These are phyloP conservation scores for Pistacia vera DNA, from an alignment of 345 rosid genomes.

Conservation along the genomic window DNA sequence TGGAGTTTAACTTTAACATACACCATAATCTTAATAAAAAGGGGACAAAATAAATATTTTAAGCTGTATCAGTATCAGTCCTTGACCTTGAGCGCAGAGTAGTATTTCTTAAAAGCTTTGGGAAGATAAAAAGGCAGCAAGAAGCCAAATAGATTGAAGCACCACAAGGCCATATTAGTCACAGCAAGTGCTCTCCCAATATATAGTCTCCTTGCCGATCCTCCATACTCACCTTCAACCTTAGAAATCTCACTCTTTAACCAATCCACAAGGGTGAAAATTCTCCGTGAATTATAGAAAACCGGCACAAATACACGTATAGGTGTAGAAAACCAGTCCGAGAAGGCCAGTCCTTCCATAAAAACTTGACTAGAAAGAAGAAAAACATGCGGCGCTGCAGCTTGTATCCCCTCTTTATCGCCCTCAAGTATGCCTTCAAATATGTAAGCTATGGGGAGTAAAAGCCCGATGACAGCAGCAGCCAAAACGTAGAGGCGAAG, in stretches of 20 bases:
- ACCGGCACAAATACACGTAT: constrained; percentile 76
- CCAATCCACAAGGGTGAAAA: constrained; percentile 72
- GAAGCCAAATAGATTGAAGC: constrained; percentile 86
- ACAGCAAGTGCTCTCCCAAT: constrained; percentile 66
- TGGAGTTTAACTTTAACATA: not conserved
- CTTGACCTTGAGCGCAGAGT: constrained; percentile 34
- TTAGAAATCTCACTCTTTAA: constrained; percentile 47
- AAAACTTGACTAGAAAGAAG: constrained; percentile 75
- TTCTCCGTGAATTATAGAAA: constrained; percentile 70
- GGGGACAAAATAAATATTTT: not conserved
- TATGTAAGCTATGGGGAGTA: constrained; percentile 73
- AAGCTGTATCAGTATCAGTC: constrained; percentile 7
- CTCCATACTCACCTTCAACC: constrained; percentile 22
- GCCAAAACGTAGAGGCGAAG: constrained; percentile 50
- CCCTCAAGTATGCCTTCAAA: constrained; percentile 74
- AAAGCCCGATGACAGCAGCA: constrained; percentile 61
- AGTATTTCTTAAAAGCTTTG: constrained; percentile 71
- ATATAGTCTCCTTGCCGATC: constrained; percentile 45
- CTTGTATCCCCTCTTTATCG: constrained; percentile 65
- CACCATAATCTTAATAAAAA: not conserved
- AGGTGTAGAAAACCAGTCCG: constrained; percentile 65
- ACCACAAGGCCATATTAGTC: constrained; percentile 77
- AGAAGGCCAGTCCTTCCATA: constrained; percentile 83
- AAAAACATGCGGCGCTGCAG: constrained; percentile 85
- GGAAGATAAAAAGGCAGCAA: constrained; percentile 86